Evolutionary conservation across 331 rosid genomes (phyloP).

Genomic region (Saraca asoca): DNA sequence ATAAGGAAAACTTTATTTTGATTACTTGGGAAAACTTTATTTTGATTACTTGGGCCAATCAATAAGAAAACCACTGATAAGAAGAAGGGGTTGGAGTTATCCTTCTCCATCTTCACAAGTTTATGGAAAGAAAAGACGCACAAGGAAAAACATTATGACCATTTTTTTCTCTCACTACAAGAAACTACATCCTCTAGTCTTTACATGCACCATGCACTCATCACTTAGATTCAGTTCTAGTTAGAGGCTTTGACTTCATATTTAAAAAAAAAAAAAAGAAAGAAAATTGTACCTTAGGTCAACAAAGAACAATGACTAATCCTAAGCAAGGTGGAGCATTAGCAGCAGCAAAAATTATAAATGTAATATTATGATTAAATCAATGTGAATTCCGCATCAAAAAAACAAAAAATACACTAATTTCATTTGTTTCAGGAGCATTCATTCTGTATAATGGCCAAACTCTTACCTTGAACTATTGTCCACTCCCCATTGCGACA

Average conservation of each 20-base stretch:
- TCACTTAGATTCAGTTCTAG: background rate
- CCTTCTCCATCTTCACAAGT: background rate
- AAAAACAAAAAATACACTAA: background rate
- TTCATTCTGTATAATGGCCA: constrained; percentile 1
- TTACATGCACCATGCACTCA: no score
- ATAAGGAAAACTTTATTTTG: background rate
- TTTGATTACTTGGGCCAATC: no score
- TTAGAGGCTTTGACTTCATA: background rate
- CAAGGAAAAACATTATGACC: no score
- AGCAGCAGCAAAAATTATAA: background rate
- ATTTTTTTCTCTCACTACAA: background rate
- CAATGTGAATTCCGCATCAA: background rate
- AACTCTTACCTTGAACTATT: constrained; percentile 74
- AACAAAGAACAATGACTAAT: background rate
- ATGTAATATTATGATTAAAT: background rate
- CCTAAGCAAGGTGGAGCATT: background rate
- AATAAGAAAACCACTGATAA: no score
- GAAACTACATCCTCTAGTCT: background rate
- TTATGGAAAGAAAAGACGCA: background rate
- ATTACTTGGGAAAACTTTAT: no score
- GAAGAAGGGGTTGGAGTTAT: no score
- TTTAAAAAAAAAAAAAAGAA: no score
- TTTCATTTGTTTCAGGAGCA: background rate
- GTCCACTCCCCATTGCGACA: constrained; percentile 78
- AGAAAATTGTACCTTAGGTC: background rate